Percentiles rank a stretch among this genome's conserved stretches.
These are phyloP conservation scores for Fraxinus xanthoxyloides DNA, from an alignment of 305 asterid genomes.

Conservation along the genomic window DNA sequence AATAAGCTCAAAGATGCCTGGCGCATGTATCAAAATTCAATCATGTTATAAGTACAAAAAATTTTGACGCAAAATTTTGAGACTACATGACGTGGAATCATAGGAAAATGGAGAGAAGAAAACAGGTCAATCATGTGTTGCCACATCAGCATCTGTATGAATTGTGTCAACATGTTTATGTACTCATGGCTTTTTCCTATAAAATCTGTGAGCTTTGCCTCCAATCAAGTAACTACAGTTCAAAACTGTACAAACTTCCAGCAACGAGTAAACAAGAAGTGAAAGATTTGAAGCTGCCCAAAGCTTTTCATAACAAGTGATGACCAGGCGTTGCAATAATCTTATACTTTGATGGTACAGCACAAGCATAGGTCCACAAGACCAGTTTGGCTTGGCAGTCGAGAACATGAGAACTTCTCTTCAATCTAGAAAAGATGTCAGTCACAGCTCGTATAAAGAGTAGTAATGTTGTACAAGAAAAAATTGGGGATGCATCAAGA, in stretches of 20 bases:
- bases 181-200: too few relatives aligned
- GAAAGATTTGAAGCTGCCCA: slow-evolving; percentile 25
- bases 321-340: slow-evolving; percentile 28
- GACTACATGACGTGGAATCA: too few relatives aligned
- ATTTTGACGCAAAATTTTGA: too few relatives aligned
- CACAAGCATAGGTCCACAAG: slow-evolving; percentile 24
- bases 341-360: slow-evolving; percentile 24
- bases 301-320: slow-evolving; percentile 21
- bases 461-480: slow-evolving; percentile 9
- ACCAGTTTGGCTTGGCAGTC: slow-evolving; percentile 14
- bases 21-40: slow-evolving; percentile 12
- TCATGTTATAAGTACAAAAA: too few relatives aligned
- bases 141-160: too few relatives aligned
- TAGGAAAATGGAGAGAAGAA: too few relatives aligned
- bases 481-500: slow-evolving; percentile 35
- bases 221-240: slow-evolving; percentile 17
- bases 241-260: slow-evolving; percentile 42
- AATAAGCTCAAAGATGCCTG: background rate
- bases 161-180: too few relatives aligned
- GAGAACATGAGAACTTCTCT: slow-evolving; percentile 15
- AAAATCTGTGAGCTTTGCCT: background rate
- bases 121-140: too few relatives aligned
- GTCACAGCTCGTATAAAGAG: slow-evolving; percentile 6
- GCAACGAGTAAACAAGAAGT: slow-evolving; percentile 24
- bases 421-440: background rate